Conservation (phyloP, 495 filamentous ascomycete genomes). For the Penicillium desertorum region DNA sequence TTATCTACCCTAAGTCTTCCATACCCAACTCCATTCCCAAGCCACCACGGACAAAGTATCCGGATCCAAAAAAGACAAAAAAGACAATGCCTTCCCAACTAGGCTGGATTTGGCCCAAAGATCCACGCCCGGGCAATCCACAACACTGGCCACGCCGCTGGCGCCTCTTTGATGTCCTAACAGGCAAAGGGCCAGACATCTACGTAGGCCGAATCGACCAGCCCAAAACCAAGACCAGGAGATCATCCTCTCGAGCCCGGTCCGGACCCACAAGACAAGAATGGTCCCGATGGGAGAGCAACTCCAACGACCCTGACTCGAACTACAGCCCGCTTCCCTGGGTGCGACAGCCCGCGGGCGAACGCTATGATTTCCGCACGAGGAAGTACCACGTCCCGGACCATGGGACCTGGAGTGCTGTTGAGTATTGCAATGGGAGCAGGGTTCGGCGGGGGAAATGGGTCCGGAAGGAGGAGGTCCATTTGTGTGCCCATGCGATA, state of each 20-base stretch:
- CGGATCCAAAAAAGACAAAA: not conserved
- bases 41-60: not conserved
- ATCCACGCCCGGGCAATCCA: slow-evolving; percentile 39
- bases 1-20: not conserved
- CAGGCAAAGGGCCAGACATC: slow-evolving; percentile 45
- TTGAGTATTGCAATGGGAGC: slow-evolving; percentile 29
- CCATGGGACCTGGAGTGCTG: slow-evolving; percentile 30
- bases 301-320: slow-evolving; percentile 7
- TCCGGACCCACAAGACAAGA: slow-evolving; percentile 4
- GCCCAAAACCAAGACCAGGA: not conserved
- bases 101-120: slow-evolving; percentile 45
- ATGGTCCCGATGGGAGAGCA: slow-evolving; percentile 30
- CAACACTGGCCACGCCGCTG: slow-evolving; percentile 33
- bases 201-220: slow-evolving; percentile 33
- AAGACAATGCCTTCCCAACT: slow-evolving; percentile 17
- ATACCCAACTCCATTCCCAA: not conserved
- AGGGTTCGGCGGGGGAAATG: slow-evolving; percentile 2
- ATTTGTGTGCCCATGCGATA: slow-evolving; percentile 29
- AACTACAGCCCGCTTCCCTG: slow-evolving; percentile 18
- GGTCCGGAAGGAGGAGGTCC: slow-evolving; percentile 13
- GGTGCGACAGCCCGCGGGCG: slow-evolving; percentile 12
- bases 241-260: not conserved
- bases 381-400: slow-evolving; percentile 35
- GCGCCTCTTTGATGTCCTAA: slow-evolving; percentile 40
- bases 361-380: slow-evolving; percentile 34